Percentiles rank a stretch among this genome's conserved stretches.
phyloP scores from a whole-genome alignment of 495 filamentous ascomycete genomes.

The Lasiosphaeria hispida region DNA sequence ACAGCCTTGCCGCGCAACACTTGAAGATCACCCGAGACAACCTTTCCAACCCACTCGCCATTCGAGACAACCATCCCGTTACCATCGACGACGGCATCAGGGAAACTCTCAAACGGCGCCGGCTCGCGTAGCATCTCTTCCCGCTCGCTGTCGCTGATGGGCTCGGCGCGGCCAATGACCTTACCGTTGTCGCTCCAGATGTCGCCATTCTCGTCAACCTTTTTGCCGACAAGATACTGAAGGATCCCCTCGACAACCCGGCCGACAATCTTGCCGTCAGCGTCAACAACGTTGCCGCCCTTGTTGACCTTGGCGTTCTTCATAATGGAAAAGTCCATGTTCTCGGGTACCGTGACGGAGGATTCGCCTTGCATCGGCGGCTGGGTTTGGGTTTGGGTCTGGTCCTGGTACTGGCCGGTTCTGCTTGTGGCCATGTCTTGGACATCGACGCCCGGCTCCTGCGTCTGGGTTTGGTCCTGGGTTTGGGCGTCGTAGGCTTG shows the following conservation, averaged over 20 bases:
- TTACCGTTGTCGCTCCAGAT: conserved; percentile 74
- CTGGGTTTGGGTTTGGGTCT: neutral
- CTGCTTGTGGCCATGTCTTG: neutral
- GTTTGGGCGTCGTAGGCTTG: neutral
- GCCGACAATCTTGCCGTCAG: conserved; percentile 68
- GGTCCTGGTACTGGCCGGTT: no score
- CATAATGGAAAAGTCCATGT: conserved; percentile 61
- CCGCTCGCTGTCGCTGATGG: conserved; percentile 68
- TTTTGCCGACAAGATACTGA: conserved; percentile 65
- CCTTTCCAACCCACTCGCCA: conserved; percentile 66
- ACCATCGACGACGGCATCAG: conserved; percentile 64
- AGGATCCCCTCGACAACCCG: conserved; percentile 66
- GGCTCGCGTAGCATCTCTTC: conserved; percentile 60
- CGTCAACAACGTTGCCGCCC: conserved; percentile 69
- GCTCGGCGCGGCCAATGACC: conserved; percentile 69
- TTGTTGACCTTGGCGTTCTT: conserved; percentile 74
- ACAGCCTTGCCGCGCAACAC: conserved; percentile 71
- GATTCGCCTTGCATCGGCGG: neutral
- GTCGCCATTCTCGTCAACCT: conserved; percentile 67
- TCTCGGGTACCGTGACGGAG: conserved; percentile 21
- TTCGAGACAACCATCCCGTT: conserved; percentile 70
- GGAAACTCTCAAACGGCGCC: conserved; percentile 72
- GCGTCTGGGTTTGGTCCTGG: neutral
- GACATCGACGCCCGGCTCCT: neutral
- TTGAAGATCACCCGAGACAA: conserved; percentile 75